These are phyloP conservation scores for Hymenoscyphus repandus DNA, from an alignment of 2,329 filamentous ascomycete genomes.

Conservation along the genomic window DNA sequence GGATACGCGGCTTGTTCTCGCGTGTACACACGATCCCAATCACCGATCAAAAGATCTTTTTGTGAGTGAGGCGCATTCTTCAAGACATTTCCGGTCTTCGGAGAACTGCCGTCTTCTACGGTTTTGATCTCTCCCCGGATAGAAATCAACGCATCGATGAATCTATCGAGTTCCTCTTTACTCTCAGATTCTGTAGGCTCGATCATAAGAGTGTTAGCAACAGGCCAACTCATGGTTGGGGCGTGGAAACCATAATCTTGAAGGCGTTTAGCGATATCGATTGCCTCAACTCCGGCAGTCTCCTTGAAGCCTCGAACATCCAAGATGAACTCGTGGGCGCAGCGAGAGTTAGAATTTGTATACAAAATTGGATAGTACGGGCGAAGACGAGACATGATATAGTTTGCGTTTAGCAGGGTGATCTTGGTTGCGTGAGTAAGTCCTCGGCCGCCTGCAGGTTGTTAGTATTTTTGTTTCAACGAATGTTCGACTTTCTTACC, in stretches of 20 bases:
- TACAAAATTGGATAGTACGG: slow-evolving; percentile 89
- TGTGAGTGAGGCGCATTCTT: slow-evolving; percentile 87
- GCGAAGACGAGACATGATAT: slow-evolving; percentile 82
- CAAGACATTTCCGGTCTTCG: slow-evolving; percentile 73
- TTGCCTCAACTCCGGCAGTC: slow-evolving; percentile 77
- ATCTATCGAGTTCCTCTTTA: slow-evolving; percentile 88
- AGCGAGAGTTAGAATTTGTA: slow-evolving; percentile 81
- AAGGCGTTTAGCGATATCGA: slow-evolving; percentile 92
- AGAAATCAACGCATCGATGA: slow-evolving; percentile 81
- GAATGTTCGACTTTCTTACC: slow-evolving; percentile 39
- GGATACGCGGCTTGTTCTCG: slow-evolving; percentile 85
- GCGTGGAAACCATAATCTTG: slow-evolving; percentile 98
- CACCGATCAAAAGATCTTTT: slow-evolving; percentile 67
- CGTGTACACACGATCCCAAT: slow-evolving; percentile 80
- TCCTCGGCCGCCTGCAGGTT: slow-evolving; percentile 51
- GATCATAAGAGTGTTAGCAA: slow-evolving; percentile 94
- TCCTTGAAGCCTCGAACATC: slow-evolving; percentile 83
- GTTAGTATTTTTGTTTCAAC: slow-evolving; percentile 10
- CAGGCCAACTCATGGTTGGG: slow-evolving; percentile 95
- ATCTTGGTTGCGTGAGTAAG: slow-evolving; percentile 87
- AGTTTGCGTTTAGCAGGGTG: slow-evolving; percentile 94
- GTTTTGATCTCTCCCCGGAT: slow-evolving; percentile 82
- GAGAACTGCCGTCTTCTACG: slow-evolving; percentile 73
- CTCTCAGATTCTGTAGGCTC: slow-evolving; percentile 93
- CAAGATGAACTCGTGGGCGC: slow-evolving; percentile 96